Evolutionary conservation across 352 stramenopile genomes (phyloP), one percentile per base, ranked within the genome.

Genomic region (Globisporangium spinosum): DNA sequence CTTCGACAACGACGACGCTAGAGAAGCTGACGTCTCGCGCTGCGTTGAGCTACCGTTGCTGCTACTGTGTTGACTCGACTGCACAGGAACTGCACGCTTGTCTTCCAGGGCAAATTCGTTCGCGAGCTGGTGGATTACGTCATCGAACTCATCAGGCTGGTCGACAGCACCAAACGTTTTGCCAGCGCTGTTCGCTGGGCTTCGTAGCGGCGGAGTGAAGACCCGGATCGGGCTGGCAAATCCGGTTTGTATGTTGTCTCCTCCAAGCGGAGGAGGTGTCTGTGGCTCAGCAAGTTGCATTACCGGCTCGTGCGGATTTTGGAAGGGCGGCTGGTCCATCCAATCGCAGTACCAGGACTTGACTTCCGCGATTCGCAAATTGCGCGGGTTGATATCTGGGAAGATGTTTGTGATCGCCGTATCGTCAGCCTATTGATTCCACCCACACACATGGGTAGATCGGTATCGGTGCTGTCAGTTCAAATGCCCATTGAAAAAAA

Each of bases 361-460:
- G 0, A 95, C 85, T 69, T 95, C 87, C 27, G 83, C 86, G 62
- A 95, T 82, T n/a, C 87, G 75, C 58, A 95, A 69, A 35, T 90
- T 79, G n/a, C 85, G 78, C 25, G 87, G 85, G 58, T 90, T 90
- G 25, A 95, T 75, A 68, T 95, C 87, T 0, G 84, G 84, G 55
- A 95, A 95, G 20, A 95, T 92, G 22, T 85, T 83, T 38, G 77
- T 69, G 67, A 89, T 88, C 45, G 82, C 70, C 25, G 78, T 60
- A 32, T 89, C 73, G 22, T 90, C 80, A 1, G 64, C 35, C 72
- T 90, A 34, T 8, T 12, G 17, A 47, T 29, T 61, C 2, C 56
- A 47, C 20, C 29, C 13, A 29, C 15, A 45, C 13, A 29, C 40
- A 49, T n/a, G 38, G 40, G 20, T 7, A 20, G 40, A 49, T 49